These are phyloP conservation scores for Pleoardoris graminearum DNA, from an alignment of 2,329 filamentous ascomycete genomes.

Conservation along the genomic window DNA sequence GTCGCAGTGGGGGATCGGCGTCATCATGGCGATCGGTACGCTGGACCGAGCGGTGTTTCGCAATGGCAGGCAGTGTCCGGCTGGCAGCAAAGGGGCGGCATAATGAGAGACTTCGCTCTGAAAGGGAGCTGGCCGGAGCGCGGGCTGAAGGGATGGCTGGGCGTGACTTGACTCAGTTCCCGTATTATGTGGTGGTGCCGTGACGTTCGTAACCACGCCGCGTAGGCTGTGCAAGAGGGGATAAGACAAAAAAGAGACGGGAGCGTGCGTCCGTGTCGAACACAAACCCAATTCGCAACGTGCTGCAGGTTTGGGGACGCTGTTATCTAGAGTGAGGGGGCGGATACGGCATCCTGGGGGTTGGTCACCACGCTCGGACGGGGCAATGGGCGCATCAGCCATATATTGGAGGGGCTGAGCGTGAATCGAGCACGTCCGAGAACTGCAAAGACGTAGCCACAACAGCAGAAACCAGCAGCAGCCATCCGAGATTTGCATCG, in stretches of 20 bases:
- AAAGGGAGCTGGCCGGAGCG: not conserved
- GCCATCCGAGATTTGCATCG: no score
- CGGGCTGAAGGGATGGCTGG: not conserved
- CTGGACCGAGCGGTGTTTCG: not conserved
- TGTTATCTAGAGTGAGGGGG: constrained; percentile 8
- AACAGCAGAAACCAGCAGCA: not conserved
- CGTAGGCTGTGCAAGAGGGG: not conserved
- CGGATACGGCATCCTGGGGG: not conserved
- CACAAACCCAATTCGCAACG: not conserved
- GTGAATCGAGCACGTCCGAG: not conserved
- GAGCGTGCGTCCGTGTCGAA: not conserved
- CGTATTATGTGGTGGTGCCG: not conserved
- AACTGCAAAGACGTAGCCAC: not conserved
- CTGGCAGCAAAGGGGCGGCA: not conserved
- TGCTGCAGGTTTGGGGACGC: not conserved
- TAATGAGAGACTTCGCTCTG: not conserved
- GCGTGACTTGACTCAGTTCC: no score
- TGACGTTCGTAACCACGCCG: not conserved
- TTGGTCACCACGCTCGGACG: not conserved
- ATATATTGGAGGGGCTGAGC: constrained; percentile 1
- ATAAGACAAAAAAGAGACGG: not conserved
- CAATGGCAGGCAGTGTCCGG: not conserved
- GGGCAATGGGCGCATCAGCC: not conserved
- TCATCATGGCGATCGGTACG: not conserved
- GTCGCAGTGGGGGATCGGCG: not conserved